A percentile compares a stretch with the other conserved stretches of the same genome.
Evolutionary conservation across 2,329 filamentous ascomycete genomes (phyloP).

Genomic region (Sordariomycetes sp.): DNA sequence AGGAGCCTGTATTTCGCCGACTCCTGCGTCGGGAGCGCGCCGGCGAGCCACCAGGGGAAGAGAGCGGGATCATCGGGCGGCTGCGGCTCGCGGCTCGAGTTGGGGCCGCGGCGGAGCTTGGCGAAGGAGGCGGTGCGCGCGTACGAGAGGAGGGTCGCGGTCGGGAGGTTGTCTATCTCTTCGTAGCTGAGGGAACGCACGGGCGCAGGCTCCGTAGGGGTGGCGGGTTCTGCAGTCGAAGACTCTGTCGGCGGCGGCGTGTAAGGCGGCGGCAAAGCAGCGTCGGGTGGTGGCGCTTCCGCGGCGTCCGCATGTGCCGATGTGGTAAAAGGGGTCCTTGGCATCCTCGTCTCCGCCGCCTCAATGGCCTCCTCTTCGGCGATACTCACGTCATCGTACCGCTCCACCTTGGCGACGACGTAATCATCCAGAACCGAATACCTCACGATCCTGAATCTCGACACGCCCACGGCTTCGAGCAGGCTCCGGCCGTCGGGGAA

Average conservation of each 20-base stretch:
- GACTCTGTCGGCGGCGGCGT: not conserved
- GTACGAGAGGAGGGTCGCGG: slow-evolving; percentile 53
- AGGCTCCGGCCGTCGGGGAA: slow-evolving; percentile 72
- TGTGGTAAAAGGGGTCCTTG: not conserved
- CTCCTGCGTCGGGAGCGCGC: slow-evolving; percentile 64
- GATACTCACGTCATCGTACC: slow-evolving; percentile 68
- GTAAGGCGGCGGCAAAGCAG: not conserved
- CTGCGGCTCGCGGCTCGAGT: slow-evolving; percentile 63
- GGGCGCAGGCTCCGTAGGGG: not conserved
- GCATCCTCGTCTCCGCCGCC: slow-evolving; percentile 42
- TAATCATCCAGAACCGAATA: slow-evolving; percentile 64
- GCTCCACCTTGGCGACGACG: slow-evolving; percentile 59
- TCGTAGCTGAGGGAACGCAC: not conserved
- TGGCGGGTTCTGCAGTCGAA: not conserved
- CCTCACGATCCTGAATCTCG: slow-evolving; percentile 59
- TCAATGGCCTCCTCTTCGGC: slow-evolving; percentile 71
- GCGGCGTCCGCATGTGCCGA: not conserved
- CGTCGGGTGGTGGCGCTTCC: not conserved
- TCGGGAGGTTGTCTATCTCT: slow-evolving; percentile 39
- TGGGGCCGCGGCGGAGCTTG: slow-evolving; percentile 54
- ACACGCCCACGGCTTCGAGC: slow-evolving; percentile 64
- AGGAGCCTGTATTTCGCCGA: slow-evolving; percentile 69
- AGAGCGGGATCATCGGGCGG: slow-evolving; percentile 61
- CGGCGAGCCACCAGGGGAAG: slow-evolving; percentile 88
- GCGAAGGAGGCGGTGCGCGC: slow-evolving; percentile 53